A percentile compares a stretch with the other conserved stretches of the same genome.
These are phyloP conservation scores for Termitomyces sp. DNA, from an alignment of 768 basidiomycete species.

Conservation along the genomic window DNA sequence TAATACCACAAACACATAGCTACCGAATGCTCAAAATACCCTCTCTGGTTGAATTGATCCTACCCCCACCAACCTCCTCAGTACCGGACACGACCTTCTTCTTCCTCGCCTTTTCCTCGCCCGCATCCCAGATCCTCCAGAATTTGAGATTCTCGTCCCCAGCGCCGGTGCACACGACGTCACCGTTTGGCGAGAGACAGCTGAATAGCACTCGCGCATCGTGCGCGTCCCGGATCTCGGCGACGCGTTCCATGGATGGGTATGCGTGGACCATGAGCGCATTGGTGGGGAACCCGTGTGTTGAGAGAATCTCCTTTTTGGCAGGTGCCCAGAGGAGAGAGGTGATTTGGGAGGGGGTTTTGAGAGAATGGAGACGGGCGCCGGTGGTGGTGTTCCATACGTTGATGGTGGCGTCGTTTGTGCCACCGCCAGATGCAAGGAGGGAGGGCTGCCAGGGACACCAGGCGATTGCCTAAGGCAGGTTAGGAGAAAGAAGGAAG, in stretches of 20 bases:
- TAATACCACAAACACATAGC: background rate
- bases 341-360: constrained; percentile 89
- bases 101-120: constrained; percentile 45
- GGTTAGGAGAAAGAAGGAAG: background rate
- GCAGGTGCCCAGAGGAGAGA: constrained; percentile 86
- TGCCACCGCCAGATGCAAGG: constrained; percentile 92
- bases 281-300: constrained; percentile 93
- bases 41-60: constrained; percentile 43
- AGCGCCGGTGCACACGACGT: constrained; percentile 88
- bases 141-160: constrained; percentile 97
- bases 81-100: constrained; percentile 35
- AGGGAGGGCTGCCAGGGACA: constrained; percentile 94
- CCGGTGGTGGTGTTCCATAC: constrained; percentile 93
- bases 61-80: constrained; percentile 34
- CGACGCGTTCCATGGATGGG: constrained; percentile 77
- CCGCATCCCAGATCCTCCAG: constrained; percentile 82
- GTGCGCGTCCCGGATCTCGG: constrained; percentile 87
- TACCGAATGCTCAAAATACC: constrained; percentile 44
- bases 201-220: constrained; percentile 89
- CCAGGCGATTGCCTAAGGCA: constrained; percentile 83
- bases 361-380: constrained; percentile 81
- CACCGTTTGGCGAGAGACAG: constrained; percentile 82
- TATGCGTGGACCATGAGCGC: constrained; percentile 80
- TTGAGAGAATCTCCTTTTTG: constrained; percentile 85
- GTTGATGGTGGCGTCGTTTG: constrained; percentile 87